Evolutionary conservation across 2,329 filamentous ascomycete species (phyloP).

Genomic region (Monosporascus ibericus): DNA sequence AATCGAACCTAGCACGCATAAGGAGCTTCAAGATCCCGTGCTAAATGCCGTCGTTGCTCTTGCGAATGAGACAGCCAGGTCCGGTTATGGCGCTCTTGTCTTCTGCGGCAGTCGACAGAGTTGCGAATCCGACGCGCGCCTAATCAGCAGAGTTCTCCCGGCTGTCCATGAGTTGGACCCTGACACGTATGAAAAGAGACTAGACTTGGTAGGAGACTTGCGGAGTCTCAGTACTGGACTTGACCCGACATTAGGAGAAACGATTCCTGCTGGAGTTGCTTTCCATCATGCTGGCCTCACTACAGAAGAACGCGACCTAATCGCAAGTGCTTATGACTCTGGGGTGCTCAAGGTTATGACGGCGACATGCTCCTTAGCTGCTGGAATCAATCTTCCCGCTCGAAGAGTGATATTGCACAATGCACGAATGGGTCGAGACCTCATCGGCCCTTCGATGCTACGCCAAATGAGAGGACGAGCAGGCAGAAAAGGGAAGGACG

Average conservation of each 20-base stretch:
- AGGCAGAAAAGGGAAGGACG: conserved; percentile 72
- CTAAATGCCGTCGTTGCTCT: conserved; percentile 66
- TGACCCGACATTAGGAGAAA: conserved; percentile 59
- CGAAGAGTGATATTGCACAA: conserved; percentile 70
- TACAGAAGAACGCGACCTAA: conserved; percentile 66
- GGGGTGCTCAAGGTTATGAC: conserved; percentile 65
- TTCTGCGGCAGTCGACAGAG: conserved; percentile 65
- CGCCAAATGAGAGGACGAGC: conserved; percentile 76
- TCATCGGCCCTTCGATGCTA: conserved; percentile 74
- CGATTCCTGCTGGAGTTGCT: conserved; percentile 60
- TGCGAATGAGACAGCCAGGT: conserved; percentile 60
- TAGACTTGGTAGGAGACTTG: conserved; percentile 60
- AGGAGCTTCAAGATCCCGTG: conserved; percentile 58
- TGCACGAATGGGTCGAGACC: conserved; percentile 68
- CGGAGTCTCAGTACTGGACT: conserved; percentile 60
- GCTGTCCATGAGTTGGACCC: conserved; percentile 37
- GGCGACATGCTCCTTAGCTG: conserved; percentile 74
- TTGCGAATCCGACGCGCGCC: conserved; percentile 61
- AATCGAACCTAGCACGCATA: conserved; percentile 51
- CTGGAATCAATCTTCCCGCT: conserved; percentile 70
- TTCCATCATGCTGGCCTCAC: conserved; percentile 71
- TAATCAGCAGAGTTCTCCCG: conserved; percentile 64
- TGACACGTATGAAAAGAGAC: conserved; percentile 48
- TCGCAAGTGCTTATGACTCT: conserved; percentile 64
- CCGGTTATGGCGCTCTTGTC: conserved; percentile 65